Evolutionary conservation across 2,329 filamentous ascomycete species (phyloP), one percentile per base, ranked within the genome.

Genomic region (Ascomycota sp.): DNA sequence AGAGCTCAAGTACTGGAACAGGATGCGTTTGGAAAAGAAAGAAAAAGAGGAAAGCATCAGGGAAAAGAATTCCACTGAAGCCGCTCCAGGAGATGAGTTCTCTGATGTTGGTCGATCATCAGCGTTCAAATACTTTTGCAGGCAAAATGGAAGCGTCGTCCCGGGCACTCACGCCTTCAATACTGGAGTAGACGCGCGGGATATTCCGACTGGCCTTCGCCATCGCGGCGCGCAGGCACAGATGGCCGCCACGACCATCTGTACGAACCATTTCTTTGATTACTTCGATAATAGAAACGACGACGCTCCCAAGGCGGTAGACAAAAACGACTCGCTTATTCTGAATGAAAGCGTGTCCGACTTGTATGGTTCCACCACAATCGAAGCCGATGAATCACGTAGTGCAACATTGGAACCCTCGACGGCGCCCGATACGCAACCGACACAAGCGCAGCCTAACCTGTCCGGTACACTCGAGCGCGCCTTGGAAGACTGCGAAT

Each of bases 1-100:
- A 43, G 71, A 76, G 49, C 47, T 76, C 38, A 56, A 74, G 50
- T 74, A 72, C 43, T 76, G 71, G 71, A 76, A 76, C 44, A 57
- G 63, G 3, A 40, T 69, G 26, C 62, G 55, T 34, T 47, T 69
- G 33, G 55, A 63, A 46, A 64, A 64, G 47, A 47, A 58, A 44
- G 53, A 58, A 36, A 45, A 41, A 38, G 41, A 52, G 24, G 13
- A 27, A 16, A 8, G 9, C 11, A 10, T 12, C 21, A 21, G 25
- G 9, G 31, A 12, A n/a, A 27, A 29, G 11, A 16, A n/a, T n/a
- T n/a, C n/a, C n/a, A n/a, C n/a, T n/a, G n/a, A n/a, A n/a, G n/a
- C n/a, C n/a, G n/a, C n/a, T n/a, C n/a, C n/a, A n/a, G n/a, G n/a
- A n/a, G n/a, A n/a, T n/a, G n/a, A 25, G 25, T 16, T 25, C 4